Evolutionary conservation across 2,329 filamentous ascomycete genomes (phyloP).

Genomic region (Hypoxylon sp.): DNA sequence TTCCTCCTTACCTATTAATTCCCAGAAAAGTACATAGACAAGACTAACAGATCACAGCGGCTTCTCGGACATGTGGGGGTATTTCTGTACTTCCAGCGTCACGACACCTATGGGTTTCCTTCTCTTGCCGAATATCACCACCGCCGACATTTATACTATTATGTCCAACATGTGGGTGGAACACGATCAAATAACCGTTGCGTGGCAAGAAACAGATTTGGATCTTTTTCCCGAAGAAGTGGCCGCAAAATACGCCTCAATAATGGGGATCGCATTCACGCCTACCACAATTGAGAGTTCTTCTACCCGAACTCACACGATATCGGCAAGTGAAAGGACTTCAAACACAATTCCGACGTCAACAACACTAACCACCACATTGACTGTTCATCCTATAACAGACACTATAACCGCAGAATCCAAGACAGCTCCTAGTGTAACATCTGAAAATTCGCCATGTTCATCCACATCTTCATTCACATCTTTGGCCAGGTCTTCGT

Average conservation of each 20-base stretch:
- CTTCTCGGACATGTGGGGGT: constrained; percentile 47
- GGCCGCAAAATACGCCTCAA: constrained; percentile 47
- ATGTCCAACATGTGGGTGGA: constrained; percentile 50
- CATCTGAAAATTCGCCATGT: not conserved
- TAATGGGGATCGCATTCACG: constrained; percentile 47
- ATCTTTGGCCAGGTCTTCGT: not conserved
- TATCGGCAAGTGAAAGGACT: constrained; percentile 8
- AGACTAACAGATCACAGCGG: constrained; percentile 46
- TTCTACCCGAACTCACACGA: constrained; percentile 1
- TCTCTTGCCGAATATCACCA: constrained; percentile 51
- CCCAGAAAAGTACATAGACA: not conserved
- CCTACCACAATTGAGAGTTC: constrained; percentile 6
- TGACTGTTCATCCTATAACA: not conserved
- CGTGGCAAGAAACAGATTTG: constrained; percentile 51
- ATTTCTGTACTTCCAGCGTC: constrained; percentile 51
- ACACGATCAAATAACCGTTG: constrained; percentile 52
- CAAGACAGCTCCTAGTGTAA: not conserved
- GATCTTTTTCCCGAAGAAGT: constrained; percentile 45
- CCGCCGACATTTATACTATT: constrained; percentile 52
- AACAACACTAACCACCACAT: constrained; percentile 9
- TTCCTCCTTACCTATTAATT: not conserved
- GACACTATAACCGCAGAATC: not conserved
- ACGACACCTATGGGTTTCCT: constrained; percentile 52
- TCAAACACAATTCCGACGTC: constrained; percentile 18
- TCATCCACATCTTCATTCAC: not conserved